Percentiles rank a stretch among this genome's conserved stretches.
phyloP scores from a whole-genome alignment of 2,329 filamentous ascomycete species.

The Trichoderma sp. region DNA sequence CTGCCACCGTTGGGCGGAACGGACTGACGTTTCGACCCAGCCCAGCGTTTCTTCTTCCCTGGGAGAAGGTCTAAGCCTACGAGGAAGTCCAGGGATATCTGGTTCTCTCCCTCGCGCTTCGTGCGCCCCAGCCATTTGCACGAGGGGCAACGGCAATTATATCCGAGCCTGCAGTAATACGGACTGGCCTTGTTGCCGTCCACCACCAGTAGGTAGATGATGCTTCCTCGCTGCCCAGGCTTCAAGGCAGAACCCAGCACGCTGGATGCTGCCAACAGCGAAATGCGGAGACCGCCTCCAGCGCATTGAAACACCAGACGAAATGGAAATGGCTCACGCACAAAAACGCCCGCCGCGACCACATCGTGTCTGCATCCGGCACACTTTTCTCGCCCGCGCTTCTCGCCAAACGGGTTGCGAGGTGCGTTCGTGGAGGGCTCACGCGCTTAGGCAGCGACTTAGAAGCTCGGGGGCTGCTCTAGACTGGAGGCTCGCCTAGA shows the following conservation, averaged over 20 bases:
- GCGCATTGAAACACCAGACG: background rate
- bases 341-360: background rate
- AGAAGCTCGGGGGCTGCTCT: background rate
- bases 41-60: background rate
- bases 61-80: background rate
- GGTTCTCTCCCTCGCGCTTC: background rate
- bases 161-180: background rate
- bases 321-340: background rate
- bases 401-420: background rate
- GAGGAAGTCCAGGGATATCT: background rate
- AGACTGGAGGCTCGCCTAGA: background rate
- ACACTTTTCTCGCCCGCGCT: background rate
- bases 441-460: constrained; percentile 19
- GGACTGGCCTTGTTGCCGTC: background rate
- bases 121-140: background rate
- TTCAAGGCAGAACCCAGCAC: background rate
- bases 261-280: background rate
- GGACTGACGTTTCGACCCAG: background rate
- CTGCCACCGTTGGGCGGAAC: background rate
- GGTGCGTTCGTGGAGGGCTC: background rate
- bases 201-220: too few relatives aligned
- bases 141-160: background rate
- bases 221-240: too few relatives aligned
- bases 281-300: background rate
- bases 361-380: background rate